A percentile compares a stretch with the other conserved stretches of the same genome.
phyloP scores from a whole-genome alignment of 2,329 filamentous ascomycete species.

The Ascocoryne sarcoides region DNA sequence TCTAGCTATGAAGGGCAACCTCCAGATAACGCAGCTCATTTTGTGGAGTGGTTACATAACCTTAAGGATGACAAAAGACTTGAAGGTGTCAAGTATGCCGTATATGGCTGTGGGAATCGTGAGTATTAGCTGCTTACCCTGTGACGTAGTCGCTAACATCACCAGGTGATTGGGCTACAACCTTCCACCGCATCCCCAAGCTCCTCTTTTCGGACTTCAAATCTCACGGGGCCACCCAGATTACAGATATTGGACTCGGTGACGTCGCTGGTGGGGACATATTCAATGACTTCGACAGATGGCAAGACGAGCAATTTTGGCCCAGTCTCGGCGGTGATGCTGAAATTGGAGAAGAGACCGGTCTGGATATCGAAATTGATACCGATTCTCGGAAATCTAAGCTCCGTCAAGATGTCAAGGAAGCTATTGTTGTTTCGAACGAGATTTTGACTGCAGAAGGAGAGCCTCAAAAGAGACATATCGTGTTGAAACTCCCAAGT shows the following conservation, averaged over 20 bases:
- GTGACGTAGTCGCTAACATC: too few species aligned
- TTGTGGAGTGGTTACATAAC: conserved; percentile 55
- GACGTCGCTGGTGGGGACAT: conserved; percentile 40
- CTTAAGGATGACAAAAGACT: conserved; percentile 30
- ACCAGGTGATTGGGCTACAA: conserved; percentile 43
- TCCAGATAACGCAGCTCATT: conserved; percentile 60
- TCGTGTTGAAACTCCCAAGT: conserved; percentile 31
- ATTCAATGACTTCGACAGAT: conserved; percentile 59
- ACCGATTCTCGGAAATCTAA: conserved; percentile 17
- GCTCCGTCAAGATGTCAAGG: conserved; percentile 54
- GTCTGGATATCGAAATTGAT: conserved; percentile 16
- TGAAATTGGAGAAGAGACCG: conserved; percentile 11
- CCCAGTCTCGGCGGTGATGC: conserved; percentile 19
- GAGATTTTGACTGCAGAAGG: conserved; percentile 41
- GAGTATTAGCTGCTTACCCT: too few species aligned
- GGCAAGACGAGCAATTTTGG: conserved; percentile 54
- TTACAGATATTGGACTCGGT: conserved; percentile 7
- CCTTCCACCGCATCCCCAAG: conserved; percentile 59
- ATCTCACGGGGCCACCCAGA: conserved; percentile 3
- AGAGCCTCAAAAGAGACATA: conserved; percentile 50
- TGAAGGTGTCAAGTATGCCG: conserved; percentile 50
- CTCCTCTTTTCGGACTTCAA: conserved; percentile 39
- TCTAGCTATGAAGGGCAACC: conserved; percentile 68
- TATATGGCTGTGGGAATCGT: conserved; percentile 59
- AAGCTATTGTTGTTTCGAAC: conserved; percentile 49